Base-by-base conservation (phyloP, 495 filamentous ascomycete genomes). In the Gamarada debralockiae region DNA sequence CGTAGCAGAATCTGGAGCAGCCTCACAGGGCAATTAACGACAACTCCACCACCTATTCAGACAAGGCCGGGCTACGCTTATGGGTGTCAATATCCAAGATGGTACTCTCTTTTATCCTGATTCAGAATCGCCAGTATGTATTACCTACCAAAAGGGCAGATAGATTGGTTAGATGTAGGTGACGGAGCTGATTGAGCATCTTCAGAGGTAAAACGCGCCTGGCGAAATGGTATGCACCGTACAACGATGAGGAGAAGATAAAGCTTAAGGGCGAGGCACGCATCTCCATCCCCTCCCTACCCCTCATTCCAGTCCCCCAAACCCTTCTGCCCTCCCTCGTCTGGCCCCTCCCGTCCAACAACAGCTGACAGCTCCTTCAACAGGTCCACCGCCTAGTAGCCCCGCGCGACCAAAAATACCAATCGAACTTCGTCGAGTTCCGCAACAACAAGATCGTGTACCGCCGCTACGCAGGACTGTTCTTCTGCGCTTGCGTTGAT, bases 401-500 rank as follows among this genome's bases (percentile, higher is more conserved):
- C 3, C 93, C 93, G 9, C 85, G 93, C 61, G 93, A 98, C 70
- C 93, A 98, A 70, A 98, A 98, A 70, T 95, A 98, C 73, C 93
- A 98, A 68, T 95, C 89, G 66, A 98, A 98, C 73, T 98, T 98
- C 66, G 93, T 98, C 72, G 93, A 98, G 74, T 85, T 90, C 80
- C 83, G 92, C 65, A 84, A 86, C 70, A 82, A 85, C 59, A 97
- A 96, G 73, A 85, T 98, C 58, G 90, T 98, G 20, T 98, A 98
- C 72, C 86, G 93, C 21, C 84, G 93, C 47, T 98, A 98, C 73
- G 93, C 93, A 0, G 93, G 93, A 0, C 80, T 98, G 20, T 98
- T 98, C 76, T 98, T 97, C 72, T 97, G 93, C 74, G 95, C 92
- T 15, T 97, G 95, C 70, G 93, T 98, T 60, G 93, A 98, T 73